Percentiles rank a stretch among this genome's conserved stretches.
These are phyloP conservation scores for Macadamia tetraphylla DNA, from an alignment of 164 flowering plant species.

Conservation along the genomic window DNA sequence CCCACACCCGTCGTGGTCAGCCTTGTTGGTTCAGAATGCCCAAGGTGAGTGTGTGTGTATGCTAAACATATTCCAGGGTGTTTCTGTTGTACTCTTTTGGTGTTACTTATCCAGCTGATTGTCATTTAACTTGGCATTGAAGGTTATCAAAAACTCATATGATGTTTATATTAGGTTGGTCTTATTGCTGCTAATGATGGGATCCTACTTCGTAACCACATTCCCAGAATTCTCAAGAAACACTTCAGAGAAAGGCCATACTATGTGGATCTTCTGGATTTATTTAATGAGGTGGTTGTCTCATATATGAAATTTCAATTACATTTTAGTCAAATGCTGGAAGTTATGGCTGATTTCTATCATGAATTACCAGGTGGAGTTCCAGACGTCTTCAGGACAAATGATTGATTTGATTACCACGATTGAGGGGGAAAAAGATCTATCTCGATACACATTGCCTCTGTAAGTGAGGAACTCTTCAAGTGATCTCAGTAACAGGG, in stretches of 20 bases:
- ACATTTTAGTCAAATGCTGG: not conserved
- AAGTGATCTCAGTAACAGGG: not conserved
- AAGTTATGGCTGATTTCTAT: slow-evolving; percentile 7
- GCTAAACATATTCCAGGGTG: not conserved
- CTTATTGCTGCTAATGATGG: slow-evolving; percentile 91
- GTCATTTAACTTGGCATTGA: not conserved
- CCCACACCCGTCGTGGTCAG: slow-evolving; percentile 86
- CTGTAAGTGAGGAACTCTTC: slow-evolving; percentile 43
- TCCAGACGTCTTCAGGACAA: slow-evolving; percentile 92
- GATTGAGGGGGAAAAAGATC: slow-evolving; percentile 82
- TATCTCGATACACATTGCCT: slow-evolving; percentile 67
- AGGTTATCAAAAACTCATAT: not conserved
- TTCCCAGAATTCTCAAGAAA: slow-evolving; percentile 68
- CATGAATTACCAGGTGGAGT: slow-evolving; percentile 65
- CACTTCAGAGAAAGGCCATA: slow-evolving; percentile 79
- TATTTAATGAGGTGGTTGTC: slow-evolving; percentile 79
- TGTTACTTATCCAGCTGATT: not conserved
- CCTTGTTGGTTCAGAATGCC: slow-evolving; percentile 89
- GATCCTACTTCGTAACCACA: slow-evolving; percentile 78
- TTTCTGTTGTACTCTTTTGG: not conserved
- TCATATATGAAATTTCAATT: not conserved
- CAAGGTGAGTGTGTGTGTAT: slow-evolving; percentile 46
- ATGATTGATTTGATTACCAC: slow-evolving; percentile 97
- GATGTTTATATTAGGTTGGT: slow-evolving; percentile 57
- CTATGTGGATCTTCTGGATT: slow-evolving; percentile 83